phyloP scores from a whole-genome alignment of 2,329 filamentous ascomycete genomes.

The Colletotrichum karsti region DNA sequence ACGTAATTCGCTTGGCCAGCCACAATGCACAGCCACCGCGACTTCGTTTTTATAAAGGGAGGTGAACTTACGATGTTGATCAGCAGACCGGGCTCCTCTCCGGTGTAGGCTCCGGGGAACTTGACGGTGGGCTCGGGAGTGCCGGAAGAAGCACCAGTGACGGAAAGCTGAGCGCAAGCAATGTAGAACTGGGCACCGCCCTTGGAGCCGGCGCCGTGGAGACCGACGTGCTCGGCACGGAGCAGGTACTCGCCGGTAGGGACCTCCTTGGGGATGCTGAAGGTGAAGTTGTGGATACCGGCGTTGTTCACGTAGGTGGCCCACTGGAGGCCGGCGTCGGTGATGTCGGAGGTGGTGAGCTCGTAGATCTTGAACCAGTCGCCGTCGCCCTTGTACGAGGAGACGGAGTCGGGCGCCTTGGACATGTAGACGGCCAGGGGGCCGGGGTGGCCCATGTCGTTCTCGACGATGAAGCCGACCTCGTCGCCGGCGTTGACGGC shows the following conservation, averaged over 20 bases:
- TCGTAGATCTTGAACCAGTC: slow-evolving; percentile 49
- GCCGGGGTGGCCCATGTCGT: slow-evolving; percentile 45
- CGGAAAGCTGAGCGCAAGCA: slow-evolving; percentile 43
- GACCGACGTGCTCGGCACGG: slow-evolving; percentile 45
- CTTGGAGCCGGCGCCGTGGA: slow-evolving; percentile 40
- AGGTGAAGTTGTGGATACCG: slow-evolving; percentile 45
- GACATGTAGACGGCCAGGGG: slow-evolving; percentile 47
- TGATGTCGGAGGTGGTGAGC: slow-evolving; percentile 39
- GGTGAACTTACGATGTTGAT: too few relatives aligned
- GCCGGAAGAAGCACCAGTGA: slow-evolving; percentile 41
- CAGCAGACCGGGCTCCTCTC: slow-evolving; percentile 41
- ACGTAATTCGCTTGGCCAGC: too few relatives aligned
- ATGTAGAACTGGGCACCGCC: slow-evolving; percentile 48
- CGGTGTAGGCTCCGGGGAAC: slow-evolving; percentile 44
- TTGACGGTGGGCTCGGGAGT: slow-evolving; percentile 38
- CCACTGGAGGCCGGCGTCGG: slow-evolving; percentile 40
- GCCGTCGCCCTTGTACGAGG: slow-evolving; percentile 41
- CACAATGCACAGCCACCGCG: too few relatives aligned
- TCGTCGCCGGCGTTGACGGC: slow-evolving; percentile 46
- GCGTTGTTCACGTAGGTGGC: slow-evolving; percentile 39
- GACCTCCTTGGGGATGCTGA: slow-evolving; percentile 46
- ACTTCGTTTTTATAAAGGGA: too few relatives aligned
- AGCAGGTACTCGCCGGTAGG: slow-evolving; percentile 46
- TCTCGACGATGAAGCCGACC: slow-evolving; percentile 49
- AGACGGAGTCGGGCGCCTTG: slow-evolving; percentile 41